Conservation (phyloP, 2,329 filamentous ascomycete species). For the Hymenoscyphus fructigenus region DNA sequence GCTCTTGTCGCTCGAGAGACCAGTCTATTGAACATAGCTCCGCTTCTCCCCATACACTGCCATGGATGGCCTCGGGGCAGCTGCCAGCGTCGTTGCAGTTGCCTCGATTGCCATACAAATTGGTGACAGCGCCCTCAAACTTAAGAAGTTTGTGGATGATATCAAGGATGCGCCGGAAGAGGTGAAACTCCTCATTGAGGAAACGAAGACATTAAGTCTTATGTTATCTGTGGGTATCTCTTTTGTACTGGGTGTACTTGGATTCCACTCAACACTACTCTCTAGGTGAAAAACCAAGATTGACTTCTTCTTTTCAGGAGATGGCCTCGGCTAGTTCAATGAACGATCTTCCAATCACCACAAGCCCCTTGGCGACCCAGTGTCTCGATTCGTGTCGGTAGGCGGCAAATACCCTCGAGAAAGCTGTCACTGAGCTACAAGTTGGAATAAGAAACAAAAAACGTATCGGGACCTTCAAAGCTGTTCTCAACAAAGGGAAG, state of each 20-base stretch:
- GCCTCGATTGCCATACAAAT: constrained; percentile 10
- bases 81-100: constrained; percentile 3
- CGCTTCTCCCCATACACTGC: neutral
- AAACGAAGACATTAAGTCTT: neutral
- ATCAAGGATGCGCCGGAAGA: constrained; percentile 13
- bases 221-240: neutral
- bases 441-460: neutral
- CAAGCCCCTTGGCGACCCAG: neutral
- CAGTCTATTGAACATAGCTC: neutral
- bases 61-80: constrained; percentile 6
- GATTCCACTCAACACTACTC: too few relatives aligned
- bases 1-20: neutral
- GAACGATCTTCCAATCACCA: neutral
- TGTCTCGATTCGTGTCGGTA: neutral
- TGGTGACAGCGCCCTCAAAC: constrained; percentile 9
- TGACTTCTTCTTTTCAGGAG: neutral
- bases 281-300: neutral
- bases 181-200: neutral
- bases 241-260: neutral
- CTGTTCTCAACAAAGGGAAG: neutral
- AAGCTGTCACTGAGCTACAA: neutral
- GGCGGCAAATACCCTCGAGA: neutral
- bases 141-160: constrained; percentile 5
- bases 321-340: neutral
- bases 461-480: neutral